These are phyloP conservation scores for Daldinia caldariorum DNA, from an alignment of 495 filamentous ascomycete species.

Conservation along the genomic window DNA sequence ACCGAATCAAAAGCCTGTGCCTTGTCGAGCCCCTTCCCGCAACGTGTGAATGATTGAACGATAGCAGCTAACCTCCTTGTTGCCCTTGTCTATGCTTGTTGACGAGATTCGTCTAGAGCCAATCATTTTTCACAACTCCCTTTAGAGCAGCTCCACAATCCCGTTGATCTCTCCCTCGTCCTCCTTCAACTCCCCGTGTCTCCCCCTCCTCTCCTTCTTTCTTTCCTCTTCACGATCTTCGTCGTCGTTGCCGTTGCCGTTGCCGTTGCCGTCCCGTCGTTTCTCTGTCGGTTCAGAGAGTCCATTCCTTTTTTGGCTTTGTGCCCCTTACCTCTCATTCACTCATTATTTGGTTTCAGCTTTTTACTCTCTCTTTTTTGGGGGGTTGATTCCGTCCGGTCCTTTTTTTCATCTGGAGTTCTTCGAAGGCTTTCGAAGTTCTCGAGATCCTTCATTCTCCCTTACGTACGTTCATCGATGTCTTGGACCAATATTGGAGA, in stretches of 20 bases:
- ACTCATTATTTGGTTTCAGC: constrained; percentile 65
- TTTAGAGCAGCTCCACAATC: constrained; percentile 7
- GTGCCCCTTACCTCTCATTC: constrained; percentile 48
- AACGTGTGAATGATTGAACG: constrained; percentile 18
- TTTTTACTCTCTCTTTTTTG: constrained; percentile 78
- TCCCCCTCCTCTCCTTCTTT: constrained; percentile 40
- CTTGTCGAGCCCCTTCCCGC: constrained; percentile 27
- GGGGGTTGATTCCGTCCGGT: constrained; percentile 62
- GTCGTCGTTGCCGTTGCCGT: constrained; percentile 59
- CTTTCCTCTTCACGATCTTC: constrained; percentile 58
- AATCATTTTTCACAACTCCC: constrained; percentile 27
- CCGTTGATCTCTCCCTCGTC: constrained; percentile 41
- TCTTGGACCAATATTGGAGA: constrained; percentile 30
- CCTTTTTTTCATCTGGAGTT: constrained; percentile 53
- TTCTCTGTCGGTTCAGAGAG: constrained; percentile 46
- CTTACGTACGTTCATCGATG: constrained; percentile 49
- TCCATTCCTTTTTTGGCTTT: constrained; percentile 46
- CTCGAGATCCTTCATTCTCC: constrained; percentile 40
- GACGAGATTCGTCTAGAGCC: constrained; percentile 27
- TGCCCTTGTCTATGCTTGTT: not conserved
- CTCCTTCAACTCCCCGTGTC: constrained; percentile 44
- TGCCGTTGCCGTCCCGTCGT: constrained; percentile 44
- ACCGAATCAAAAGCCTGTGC: constrained; percentile 37
- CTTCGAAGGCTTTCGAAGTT: constrained; percentile 30
- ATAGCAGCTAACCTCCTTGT: constrained; percentile 1